Evolutionary conservation across 2,329 filamentous ascomycete species (phyloP).

Genomic region (Ilyonectria destructans): DNA sequence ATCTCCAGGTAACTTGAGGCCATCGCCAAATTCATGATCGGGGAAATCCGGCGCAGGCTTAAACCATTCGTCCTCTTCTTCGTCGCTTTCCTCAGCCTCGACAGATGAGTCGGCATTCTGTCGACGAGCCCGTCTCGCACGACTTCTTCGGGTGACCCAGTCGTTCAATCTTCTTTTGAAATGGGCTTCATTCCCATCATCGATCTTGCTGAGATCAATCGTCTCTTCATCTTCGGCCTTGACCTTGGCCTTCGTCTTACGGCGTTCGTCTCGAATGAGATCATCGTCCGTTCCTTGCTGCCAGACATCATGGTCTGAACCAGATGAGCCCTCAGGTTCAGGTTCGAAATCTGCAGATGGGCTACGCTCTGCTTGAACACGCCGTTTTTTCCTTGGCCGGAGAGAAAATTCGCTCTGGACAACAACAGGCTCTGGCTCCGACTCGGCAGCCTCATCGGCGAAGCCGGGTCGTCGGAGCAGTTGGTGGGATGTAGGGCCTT

Average conservation of each 20-base stretch:
- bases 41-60: constrained; percentile 87
- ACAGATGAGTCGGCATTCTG: constrained; percentile 55
- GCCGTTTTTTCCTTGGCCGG: constrained; percentile 72
- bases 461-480: constrained; percentile 83
- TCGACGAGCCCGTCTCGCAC: constrained; percentile 59
- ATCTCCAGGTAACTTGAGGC: constrained; percentile 88
- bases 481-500: constrained; percentile 77
- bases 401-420: constrained; percentile 71
- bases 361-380: constrained; percentile 55
- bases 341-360: constrained; percentile 66
- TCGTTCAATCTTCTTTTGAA: constrained; percentile 83
- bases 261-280: constrained; percentile 56
- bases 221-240: constrained; percentile 56
- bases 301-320: constrained; percentile 55
- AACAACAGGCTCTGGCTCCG: constrained; percentile 41
- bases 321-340: constrained; percentile 53
- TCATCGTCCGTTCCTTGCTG: constrained; percentile 60
- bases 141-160: constrained; percentile 76
- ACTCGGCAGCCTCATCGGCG: constrained; percentile 56
- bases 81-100: constrained; percentile 60
- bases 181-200: constrained; percentile 89
- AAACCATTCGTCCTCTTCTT: constrained; percentile 79
- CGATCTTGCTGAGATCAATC: constrained; percentile 74
- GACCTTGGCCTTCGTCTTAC: constrained; percentile 62
- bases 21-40: constrained; percentile 83